Percentiles rank a stretch among this genome's conserved stretches.
Conservation (phyloP, 768 basidiomycete species). For the Boletus rufocinnamomeus region DNA sequence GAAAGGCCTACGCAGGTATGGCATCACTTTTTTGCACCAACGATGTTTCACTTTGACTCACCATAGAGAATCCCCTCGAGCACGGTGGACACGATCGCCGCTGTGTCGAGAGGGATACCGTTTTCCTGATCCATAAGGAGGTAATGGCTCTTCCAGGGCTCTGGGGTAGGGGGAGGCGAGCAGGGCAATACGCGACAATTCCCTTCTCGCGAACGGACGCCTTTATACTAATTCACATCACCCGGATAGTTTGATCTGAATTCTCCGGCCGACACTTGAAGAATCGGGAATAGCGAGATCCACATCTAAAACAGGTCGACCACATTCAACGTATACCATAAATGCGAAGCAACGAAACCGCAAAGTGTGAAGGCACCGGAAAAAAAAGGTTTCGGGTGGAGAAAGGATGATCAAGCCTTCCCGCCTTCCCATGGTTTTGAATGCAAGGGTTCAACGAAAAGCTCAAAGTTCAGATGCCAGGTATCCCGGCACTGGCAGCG, state of each 20-base stretch:
- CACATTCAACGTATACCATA: background rate
- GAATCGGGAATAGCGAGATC: too few species aligned
- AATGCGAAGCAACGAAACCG: background rate
- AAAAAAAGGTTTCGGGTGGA: background rate
- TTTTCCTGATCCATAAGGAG: background rate
- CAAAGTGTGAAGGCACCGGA: background rate
- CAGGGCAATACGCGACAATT: background rate
- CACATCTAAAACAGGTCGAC: background rate
- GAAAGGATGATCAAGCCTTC: background rate
- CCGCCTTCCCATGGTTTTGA: background rate
- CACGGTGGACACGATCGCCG: conserved; percentile 23
- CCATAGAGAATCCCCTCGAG: background rate
- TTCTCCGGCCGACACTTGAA: too few species aligned
- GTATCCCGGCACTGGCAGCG: background rate
- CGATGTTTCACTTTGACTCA: background rate
- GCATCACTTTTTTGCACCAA: background rate
- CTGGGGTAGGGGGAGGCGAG: background rate
- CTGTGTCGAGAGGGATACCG: conserved; percentile 23
- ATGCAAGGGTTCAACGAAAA: background rate
- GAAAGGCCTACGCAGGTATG: conserved; percentile 26
- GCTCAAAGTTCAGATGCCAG: background rate
- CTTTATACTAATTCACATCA: background rate
- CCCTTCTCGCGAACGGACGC: background rate
- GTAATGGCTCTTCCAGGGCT: background rate
- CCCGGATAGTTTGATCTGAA: too few species aligned